Percentiles rank a stretch among this genome's conserved stretches.
Evolutionary conservation across 352 stramenopile species (phyloP).

Genomic region (Aphanomyces cochlioides): DNA sequence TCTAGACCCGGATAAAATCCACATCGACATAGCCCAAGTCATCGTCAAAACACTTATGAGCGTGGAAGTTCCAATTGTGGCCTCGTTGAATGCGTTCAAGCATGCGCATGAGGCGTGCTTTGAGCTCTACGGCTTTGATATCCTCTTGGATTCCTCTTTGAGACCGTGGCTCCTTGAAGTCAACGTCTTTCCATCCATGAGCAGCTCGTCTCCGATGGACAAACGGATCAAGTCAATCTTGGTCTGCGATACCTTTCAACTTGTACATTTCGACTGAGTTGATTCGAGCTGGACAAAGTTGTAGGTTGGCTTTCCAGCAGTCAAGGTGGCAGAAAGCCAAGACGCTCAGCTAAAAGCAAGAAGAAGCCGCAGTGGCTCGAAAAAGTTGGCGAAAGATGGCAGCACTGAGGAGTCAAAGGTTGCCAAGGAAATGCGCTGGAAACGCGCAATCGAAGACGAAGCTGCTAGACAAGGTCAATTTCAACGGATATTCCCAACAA

Average conservation of each 20-base stretch:
- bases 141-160: slow-evolving; percentile 75
- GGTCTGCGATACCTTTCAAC: slow-evolving; percentile 83
- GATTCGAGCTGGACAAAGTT: slow-evolving; percentile 25
- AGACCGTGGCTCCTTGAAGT: slow-evolving; percentile 87
- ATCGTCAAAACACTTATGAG: slow-evolving; percentile 88
- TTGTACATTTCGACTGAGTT: slow-evolving; percentile 41
- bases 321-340: slow-evolving; percentile 1
- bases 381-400: too few relatives aligned
- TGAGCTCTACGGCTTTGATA: slow-evolving; percentile 88
- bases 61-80: slow-evolving; percentile 71
- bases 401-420: too few relatives aligned
- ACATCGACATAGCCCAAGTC: slow-evolving; percentile 60
- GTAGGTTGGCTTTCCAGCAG: slow-evolving; percentile 20
- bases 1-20: slow-evolving; percentile 39
- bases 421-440: slow-evolving; percentile 1
- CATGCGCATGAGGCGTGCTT: slow-evolving; percentile 49
- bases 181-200: slow-evolving; percentile 88
- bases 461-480: slow-evolving; percentile 60
- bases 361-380: too few relatives aligned
- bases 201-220: slow-evolving; percentile 78
- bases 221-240: slow-evolving; percentile 88
- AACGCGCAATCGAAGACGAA: slow-evolving; percentile 54
- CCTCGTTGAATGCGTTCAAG: slow-evolving; percentile 30
- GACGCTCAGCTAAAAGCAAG: neutral
- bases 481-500: slow-evolving; percentile 64